Percentiles rank a stretch among this genome's conserved stretches.
Conservation (phyloP, 2,329 filamentous ascomycete species). For the Penicillium sp. region DNA sequence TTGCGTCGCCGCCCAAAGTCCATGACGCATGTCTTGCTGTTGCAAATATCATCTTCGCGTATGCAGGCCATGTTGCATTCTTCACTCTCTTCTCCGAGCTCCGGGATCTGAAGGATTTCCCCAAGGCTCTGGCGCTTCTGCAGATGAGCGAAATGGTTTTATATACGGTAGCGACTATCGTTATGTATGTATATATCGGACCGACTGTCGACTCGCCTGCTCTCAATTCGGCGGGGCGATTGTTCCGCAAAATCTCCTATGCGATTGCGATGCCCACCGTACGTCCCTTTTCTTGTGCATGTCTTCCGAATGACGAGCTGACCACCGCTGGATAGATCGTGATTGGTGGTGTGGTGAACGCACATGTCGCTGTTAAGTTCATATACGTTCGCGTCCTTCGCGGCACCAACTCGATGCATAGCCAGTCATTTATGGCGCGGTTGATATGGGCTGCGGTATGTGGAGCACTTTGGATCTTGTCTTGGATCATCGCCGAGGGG, state of each 20-base stretch:
- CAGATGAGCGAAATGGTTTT: conserved; percentile 56
- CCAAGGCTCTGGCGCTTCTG: conserved; percentile 58
- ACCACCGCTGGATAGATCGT: conserved; percentile 48
- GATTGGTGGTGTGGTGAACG: conserved; percentile 65
- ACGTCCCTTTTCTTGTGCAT: neutral
- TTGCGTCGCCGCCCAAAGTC: conserved; percentile 41
- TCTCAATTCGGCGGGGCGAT: conserved; percentile 54
- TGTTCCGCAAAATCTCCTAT: conserved; percentile 60
- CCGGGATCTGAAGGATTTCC: conserved; percentile 54
- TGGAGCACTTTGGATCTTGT: conserved; percentile 53
- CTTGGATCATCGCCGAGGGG: conserved; percentile 62
- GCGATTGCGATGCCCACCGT: conserved; percentile 62
- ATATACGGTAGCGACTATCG: conserved; percentile 60
- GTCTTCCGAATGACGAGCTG: neutral
- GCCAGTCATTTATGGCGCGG: conserved; percentile 47
- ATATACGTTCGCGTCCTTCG: conserved; percentile 60
- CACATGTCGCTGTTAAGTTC: conserved; percentile 60
- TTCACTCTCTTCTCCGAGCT: conserved; percentile 63
- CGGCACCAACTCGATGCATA: conserved; percentile 51
- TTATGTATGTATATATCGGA: conserved; percentile 64
- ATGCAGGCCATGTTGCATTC: conserved; percentile 63
- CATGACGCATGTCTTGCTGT: conserved; percentile 56
- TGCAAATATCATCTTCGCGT: conserved; percentile 65
- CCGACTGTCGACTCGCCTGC: conserved; percentile 58
- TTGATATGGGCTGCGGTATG: conserved; percentile 56